Conservation (phyloP, 768 basidiomycete species). For the Tulasnella sp. region DNA sequence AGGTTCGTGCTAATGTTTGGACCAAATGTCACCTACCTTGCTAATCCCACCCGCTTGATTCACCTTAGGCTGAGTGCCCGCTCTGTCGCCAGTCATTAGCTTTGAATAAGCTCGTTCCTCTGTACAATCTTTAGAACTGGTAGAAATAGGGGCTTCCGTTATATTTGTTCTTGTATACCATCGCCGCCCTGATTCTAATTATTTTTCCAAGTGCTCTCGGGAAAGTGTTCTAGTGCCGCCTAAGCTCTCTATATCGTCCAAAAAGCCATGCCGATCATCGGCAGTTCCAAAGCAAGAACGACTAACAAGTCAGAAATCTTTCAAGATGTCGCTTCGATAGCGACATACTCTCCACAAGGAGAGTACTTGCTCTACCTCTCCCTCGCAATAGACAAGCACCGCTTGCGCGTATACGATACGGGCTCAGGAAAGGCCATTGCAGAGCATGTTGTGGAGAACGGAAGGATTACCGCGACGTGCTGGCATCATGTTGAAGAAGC, state of each 20-base stretch:
- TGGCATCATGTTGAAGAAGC: slow-evolving; percentile 44
- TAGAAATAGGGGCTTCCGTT: slow-evolving; percentile 10
- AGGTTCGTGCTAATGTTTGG: slow-evolving; percentile 44
- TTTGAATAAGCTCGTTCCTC: slow-evolving; percentile 65
- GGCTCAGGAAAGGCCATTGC: slow-evolving; percentile 51
- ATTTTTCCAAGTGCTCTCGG: background rate
- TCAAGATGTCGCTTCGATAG: background rate
- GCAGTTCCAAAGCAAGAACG: background rate
- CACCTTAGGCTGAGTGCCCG: slow-evolving; percentile 71
- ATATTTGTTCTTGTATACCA: slow-evolving; percentile 6
- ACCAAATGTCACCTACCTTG: background rate
- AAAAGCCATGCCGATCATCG: background rate
- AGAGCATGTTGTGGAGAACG: slow-evolving; percentile 54
- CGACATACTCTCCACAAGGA: slow-evolving; percentile 54
- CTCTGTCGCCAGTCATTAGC: slow-evolving; percentile 74
- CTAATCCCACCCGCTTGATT: background rate
- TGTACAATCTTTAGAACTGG: slow-evolving; percentile 68
- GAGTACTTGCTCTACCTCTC: slow-evolving; percentile 58
- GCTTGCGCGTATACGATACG: slow-evolving; percentile 61
- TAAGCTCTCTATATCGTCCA: background rate
- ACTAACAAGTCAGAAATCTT: background rate
- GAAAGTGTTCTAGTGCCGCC: background rate
- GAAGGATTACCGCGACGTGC: slow-evolving; percentile 51
- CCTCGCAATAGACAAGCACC: slow-evolving; percentile 66
- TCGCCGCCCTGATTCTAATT: background rate